Evolutionary conservation across 225 moss, liverwort and hornwort species (phyloP), one percentile per base, ranked within the genome.

Genomic region (Thuidium tamariscinum): DNA sequence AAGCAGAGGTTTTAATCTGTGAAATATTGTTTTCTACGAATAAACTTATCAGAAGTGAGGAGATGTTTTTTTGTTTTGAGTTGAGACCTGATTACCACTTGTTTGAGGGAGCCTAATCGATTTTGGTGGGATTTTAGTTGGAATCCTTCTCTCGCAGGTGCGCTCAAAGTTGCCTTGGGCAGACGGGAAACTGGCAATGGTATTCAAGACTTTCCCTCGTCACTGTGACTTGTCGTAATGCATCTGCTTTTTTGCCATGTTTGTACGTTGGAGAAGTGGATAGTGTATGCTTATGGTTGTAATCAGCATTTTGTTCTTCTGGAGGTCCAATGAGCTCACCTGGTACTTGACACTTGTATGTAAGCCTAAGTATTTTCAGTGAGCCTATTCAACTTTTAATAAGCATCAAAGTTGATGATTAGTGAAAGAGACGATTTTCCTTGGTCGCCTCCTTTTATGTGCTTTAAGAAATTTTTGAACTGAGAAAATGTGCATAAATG

Each of bases 101-200:
- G 55, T 81, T 82, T 59, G 72, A 66, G 52, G 22, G 48, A 87
- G 42, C 16, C 78, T 85, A 82, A 89, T 78, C 37, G 42, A 52
- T 77, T 55, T 70, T 4, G 32, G 59, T 34, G 65, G 44, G 34
- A 65, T 48, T 65, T 88, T 81, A 98, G 98, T 97, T 83, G 98
- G 98, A 73, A 93, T 94, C 80, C 94, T 98, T 78, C 92, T 97
- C 56, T 90, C 89, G 34, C 95, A 96, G 84, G 95, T 96, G 79
- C 97, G 95, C 39, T 77, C 48, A n/a, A 83, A 88, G 81, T 89
- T 94, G 88, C 95, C 93, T 16, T 98, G 98, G 98, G 97, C 98
- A 63, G 97, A 98, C 88, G 95, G 97, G 42, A 98, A 97, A 91
- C 66, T 94, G 69, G 90, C 94, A 85, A 97, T 96, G 95, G 98